A percentile compares a stretch with the other conserved stretches of the same genome.
phyloP scores from a whole-genome alignment of 306 rosid species.

The Glycine latifolia region DNA sequence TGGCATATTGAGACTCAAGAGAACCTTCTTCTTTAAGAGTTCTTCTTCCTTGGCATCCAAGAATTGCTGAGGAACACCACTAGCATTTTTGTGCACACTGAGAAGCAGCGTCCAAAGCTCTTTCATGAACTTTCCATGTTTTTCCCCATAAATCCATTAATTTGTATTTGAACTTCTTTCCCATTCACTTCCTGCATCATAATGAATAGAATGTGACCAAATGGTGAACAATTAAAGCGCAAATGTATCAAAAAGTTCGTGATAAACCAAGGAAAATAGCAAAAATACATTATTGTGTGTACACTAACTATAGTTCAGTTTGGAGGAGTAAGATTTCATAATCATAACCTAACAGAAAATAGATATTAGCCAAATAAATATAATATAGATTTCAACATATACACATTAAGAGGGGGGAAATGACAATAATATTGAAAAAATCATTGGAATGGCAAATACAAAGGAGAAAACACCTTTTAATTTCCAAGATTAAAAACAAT shows the following conservation, averaged over 20 bases:
- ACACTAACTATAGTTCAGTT: conserved; percentile 24
- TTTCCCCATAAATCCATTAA: conserved; percentile 98
- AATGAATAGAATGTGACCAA: conserved; percentile 14
- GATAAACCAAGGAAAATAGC: neutral
- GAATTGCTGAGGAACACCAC: conserved; percentile 98
- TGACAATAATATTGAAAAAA: neutral
- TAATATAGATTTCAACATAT: neutral
- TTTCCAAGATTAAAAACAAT: conserved; percentile 2
- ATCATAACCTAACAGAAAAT: conserved; percentile 10
- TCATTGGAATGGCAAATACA: neutral
- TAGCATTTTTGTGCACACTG: conserved; percentile 89
- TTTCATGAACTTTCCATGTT: conserved; percentile 94
- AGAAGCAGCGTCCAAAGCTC: conserved; percentile 94
- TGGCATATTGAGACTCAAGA: conserved; percentile 27
- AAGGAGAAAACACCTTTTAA: conserved; percentile 16
- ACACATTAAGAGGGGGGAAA: neutral
- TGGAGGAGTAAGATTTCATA: neutral
- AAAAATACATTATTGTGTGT: neutral
- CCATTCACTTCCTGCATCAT: conserved; percentile 81
- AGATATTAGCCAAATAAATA: conserved; percentile 4
- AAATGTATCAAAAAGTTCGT: neutral
- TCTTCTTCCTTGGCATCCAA: conserved; percentile 97
- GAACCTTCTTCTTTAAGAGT: conserved; percentile 80
- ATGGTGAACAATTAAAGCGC: neutral
- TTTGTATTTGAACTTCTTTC: conserved; percentile 87